Conservation (phyloP, 1,284 basidiomycete genomes). For the Ganoderma sp. region DNA sequence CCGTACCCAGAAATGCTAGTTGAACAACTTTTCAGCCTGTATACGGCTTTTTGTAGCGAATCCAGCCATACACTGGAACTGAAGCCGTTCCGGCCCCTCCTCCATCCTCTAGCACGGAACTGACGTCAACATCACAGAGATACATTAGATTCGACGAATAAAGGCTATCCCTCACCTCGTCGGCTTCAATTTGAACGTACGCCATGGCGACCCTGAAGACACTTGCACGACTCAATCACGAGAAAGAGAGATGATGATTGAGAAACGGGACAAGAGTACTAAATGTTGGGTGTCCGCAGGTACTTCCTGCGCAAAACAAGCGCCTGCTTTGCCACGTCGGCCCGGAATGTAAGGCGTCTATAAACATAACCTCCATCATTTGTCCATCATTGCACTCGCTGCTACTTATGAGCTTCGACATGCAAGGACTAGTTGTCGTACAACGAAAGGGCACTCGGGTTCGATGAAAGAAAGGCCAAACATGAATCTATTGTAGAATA, state of each 20-base stretch:
- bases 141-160: background rate
- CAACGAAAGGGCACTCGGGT: background rate
- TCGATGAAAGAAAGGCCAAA: background rate
- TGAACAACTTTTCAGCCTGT: background rate
- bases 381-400: background rate
- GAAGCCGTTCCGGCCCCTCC: slow-evolving; percentile 42
- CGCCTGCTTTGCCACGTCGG: slow-evolving; percentile 16
- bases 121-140: slow-evolving; percentile 31
- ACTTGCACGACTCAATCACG: background rate
- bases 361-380: slow-evolving; percentile 3
- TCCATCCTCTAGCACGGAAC: slow-evolving; percentile 39
- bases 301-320: background rate
- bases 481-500: background rate
- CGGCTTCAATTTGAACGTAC: slow-evolving; percentile 43
- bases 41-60: background rate
- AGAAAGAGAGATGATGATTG: background rate
- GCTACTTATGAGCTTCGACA: background rate
- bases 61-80: slow-evolving; percentile 41
- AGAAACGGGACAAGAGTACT: background rate
- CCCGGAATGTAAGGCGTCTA: slow-evolving; percentile 18
- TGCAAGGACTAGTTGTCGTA: background rate
- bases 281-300: background rate
- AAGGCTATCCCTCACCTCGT: slow-evolving; percentile 35
- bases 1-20: slow-evolving; percentile 40
- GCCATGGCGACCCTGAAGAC: slow-evolving; percentile 32